Evolutionary conservation across 371 early-diverging fungal species (phyloP), one percentile per base, ranked within the genome.

Genomic region (Actinomortierella wolfii): DNA sequence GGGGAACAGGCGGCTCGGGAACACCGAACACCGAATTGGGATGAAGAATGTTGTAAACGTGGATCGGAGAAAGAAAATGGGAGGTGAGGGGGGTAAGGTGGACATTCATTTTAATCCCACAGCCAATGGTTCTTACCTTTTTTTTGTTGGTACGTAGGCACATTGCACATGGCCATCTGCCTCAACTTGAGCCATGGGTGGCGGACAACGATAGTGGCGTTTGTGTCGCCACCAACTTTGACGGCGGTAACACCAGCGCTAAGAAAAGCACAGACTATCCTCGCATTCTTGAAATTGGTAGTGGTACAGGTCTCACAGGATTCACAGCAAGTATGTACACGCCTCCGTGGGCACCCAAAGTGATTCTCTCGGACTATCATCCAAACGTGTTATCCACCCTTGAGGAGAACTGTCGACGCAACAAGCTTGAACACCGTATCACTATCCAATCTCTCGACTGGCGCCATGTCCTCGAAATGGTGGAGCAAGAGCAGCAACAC

Each of bases 121-220:
- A n/a, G n/a, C n/a, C n/a, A n/a, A n/a, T n/a, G n/a, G n/a, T n/a
- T n/a, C n/a, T n/a, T n/a, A n/a, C 21, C 34, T 11, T 34, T 4
- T 34, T 34, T 34, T 11, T 6, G 14, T 3, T 26, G 8, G 26
- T 28, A 3, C 17, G 6, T 50, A 71, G 73, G 44, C 73, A 71
- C 57, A 66, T 71, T 66, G 66, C 67, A 20, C 73, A 62, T 52
- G 73, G 73, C 21, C 62, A 71, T 59, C 61, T 71, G 48, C 67
- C 67, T 24, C 73, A 71, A 28, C 67, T 71, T 46, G 59, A 62
- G 54, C 66, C 73, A 54, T 71, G 67, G 34, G 34, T 34, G 34
- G 34, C 34, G 4, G 66, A 71, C 66, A 34, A 5, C 44, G 11
- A 8, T 50, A 9, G 28, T 51, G 1, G 29, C 47, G 1, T 18